Percentiles rank a stretch among this genome's conserved stretches.
phyloP scores from a whole-genome alignment of 495 filamentous ascomycete species.

The Bacidia gigantensis region DNA sequence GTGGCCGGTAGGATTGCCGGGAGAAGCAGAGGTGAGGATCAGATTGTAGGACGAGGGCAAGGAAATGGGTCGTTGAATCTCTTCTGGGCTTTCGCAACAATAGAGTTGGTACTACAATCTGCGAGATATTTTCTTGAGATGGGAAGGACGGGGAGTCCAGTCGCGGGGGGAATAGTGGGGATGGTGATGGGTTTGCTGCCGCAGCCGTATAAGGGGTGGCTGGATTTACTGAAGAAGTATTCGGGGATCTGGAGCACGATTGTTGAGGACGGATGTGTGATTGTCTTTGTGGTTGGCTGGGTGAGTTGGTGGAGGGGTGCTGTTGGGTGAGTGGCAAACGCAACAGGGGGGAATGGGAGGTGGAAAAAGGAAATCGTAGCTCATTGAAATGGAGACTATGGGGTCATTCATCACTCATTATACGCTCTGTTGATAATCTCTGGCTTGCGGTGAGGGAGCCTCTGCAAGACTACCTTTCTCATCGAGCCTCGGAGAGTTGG shows the following conservation, averaged over 20 bases:
- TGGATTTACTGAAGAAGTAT: constrained; percentile 51
- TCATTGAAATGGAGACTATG: background rate
- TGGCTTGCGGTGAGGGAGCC: background rate
- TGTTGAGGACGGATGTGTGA: constrained; percentile 48
- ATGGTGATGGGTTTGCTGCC: constrained; percentile 48
- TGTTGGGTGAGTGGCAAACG: constrained; percentile 7
- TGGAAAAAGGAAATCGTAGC: too few species aligned
- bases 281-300: constrained; percentile 65
- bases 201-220: constrained; percentile 38
- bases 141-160: constrained; percentile 24
- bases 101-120: constrained; percentile 58
- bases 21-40: constrained; percentile 10
- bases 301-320: constrained; percentile 33
- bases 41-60: constrained; percentile 11
- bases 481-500: background rate
- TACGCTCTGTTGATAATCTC: background rate
- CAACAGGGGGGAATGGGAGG: background rate
- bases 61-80: constrained; percentile 28
- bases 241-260: constrained; percentile 52
- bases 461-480: background rate
- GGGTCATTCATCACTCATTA: background rate
- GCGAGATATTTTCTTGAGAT: constrained; percentile 52
- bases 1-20: constrained; percentile 26
- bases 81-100: constrained; percentile 73
- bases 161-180: constrained; percentile 38